A percentile compares a stretch with the other conserved stretches of the same genome.
phyloP scores from a whole-genome alignment of 2,329 filamentous ascomycete species.

The Talaromyces sp. region DNA sequence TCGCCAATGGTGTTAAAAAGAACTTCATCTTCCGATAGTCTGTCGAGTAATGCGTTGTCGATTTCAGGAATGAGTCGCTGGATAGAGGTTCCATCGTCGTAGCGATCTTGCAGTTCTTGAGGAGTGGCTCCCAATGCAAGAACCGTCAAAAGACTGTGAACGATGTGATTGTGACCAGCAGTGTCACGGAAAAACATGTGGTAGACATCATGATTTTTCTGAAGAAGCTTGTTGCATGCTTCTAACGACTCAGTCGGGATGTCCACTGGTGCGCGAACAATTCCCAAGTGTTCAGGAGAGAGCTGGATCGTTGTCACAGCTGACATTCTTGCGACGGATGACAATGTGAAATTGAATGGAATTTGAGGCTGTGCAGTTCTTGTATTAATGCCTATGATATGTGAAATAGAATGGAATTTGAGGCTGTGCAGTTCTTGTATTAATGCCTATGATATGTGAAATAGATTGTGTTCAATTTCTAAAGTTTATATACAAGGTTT shows the following conservation, averaged over 20 bases:
- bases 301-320: neutral
- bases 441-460: neutral
- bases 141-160: conserved; percentile 29
- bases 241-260: conserved; percentile 7
- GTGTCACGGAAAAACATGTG: conserved; percentile 32
- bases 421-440: neutral
- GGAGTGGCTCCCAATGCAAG: conserved; percentile 30
- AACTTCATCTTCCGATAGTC: conserved; percentile 22
- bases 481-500: neutral
- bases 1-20: neutral
- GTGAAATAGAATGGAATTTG: neutral
- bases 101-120: conserved; percentile 26
- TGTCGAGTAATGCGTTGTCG: conserved; percentile 24
- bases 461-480: neutral
- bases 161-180: conserved; percentile 27
- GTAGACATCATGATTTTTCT: conserved; percentile 30
- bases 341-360: neutral
- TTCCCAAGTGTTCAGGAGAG: neutral
- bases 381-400: neutral
- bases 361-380: neutral
- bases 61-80: conserved; percentile 26
- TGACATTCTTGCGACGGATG: neutral
- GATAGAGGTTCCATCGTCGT: conserved; percentile 26
- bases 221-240: conserved; percentile 23
- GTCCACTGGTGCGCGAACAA: neutral